Percentiles rank a stretch among this genome's conserved stretches.
These are phyloP conservation scores for Pseudogymnoascus destructans DNA, from an alignment of 2,329 filamentous ascomycete species.

Conservation along the genomic window DNA sequence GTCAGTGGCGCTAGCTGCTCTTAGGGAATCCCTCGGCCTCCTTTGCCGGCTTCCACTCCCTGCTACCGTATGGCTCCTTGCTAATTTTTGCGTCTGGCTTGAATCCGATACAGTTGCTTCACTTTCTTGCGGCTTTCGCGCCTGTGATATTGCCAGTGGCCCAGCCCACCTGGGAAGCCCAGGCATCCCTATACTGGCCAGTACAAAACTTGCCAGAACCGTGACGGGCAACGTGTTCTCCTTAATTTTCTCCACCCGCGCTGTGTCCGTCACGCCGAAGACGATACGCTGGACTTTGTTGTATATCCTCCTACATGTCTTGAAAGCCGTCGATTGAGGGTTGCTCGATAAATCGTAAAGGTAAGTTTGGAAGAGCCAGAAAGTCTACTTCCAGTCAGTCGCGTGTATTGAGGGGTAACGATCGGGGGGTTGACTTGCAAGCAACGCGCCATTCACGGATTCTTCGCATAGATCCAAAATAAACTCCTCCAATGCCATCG, in stretches of 20 bases:
- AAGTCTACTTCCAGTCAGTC: conserved; percentile 44
- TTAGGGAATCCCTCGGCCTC: conserved; percentile 31
- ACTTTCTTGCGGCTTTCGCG: conserved; percentile 56
- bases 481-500: conserved; percentile 82
- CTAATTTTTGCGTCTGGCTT: conserved; percentile 38
- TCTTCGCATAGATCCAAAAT: conserved; percentile 76
- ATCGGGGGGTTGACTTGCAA: conserved; percentile 41
- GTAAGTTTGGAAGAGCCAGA: conserved; percentile 84
- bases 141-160: conserved; percentile 69
- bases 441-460: conserved; percentile 68
- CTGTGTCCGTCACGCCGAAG: conserved; percentile 60
- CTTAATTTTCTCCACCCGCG: conserved; percentile 60
- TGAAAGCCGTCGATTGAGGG: conserved; percentile 64
- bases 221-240: conserved; percentile 73
- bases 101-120: conserved; percentile 49
- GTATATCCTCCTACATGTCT: conserved; percentile 71
- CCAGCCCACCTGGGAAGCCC: conserved; percentile 67
- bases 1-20: conserved; percentile 27
- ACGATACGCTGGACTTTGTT: conserved; percentile 84
- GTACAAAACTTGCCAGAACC: conserved; percentile 65
- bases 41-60: conserved; percentile 33
- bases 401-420: neutral
- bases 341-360: conserved; percentile 65
- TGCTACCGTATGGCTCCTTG: conserved; percentile 57
- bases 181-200: conserved; percentile 63